Evolutionary conservation across 1,284 basidiomycete species (phyloP).

Genomic region (Heimioporus punctisporus): DNA sequence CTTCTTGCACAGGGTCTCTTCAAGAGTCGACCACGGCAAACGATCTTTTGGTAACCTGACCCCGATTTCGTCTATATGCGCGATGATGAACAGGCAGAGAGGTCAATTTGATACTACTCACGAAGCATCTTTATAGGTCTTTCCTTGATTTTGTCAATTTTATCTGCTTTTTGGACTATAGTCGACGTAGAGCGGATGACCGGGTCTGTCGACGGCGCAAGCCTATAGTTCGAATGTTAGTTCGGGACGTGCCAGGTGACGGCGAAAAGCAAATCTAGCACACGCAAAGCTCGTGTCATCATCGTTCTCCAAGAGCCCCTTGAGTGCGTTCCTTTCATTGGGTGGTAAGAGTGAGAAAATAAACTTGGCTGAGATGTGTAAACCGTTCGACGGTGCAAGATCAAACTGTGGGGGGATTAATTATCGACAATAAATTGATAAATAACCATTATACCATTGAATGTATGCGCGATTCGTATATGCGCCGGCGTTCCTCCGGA

Average conservation of each 20-base stretch:
- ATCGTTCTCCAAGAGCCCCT: too few relatives aligned
- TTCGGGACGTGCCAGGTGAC: not conserved
- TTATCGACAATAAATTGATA: not conserved
- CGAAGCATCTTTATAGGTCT: not conserved
- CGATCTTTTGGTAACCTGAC: not conserved
- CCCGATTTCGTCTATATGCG: not conserved
- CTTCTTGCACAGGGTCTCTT: not conserved
- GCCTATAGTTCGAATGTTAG: too few relatives aligned
- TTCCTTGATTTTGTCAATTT: not conserved
- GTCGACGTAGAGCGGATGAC: not conserved
- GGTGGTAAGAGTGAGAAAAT: not conserved
- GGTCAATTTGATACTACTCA: not conserved
- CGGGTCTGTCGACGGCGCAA: too few relatives aligned
- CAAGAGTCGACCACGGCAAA: conserved; percentile 1
- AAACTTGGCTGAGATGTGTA: not conserved
- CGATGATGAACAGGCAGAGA: too few relatives aligned
- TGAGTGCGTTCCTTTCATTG: not conserved
- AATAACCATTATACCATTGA: not conserved
- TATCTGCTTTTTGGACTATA: not conserved
- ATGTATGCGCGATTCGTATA: not conserved
- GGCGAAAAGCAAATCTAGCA: not conserved
- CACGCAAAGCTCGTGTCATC: too few relatives aligned
- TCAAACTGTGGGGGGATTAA: not conserved
- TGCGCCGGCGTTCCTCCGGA: too few relatives aligned
- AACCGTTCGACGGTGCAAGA: not conserved